Evolutionary conservation across 2,329 filamentous ascomycete genomes (phyloP).

Genomic region (Xylaria polymorpha): DNA sequence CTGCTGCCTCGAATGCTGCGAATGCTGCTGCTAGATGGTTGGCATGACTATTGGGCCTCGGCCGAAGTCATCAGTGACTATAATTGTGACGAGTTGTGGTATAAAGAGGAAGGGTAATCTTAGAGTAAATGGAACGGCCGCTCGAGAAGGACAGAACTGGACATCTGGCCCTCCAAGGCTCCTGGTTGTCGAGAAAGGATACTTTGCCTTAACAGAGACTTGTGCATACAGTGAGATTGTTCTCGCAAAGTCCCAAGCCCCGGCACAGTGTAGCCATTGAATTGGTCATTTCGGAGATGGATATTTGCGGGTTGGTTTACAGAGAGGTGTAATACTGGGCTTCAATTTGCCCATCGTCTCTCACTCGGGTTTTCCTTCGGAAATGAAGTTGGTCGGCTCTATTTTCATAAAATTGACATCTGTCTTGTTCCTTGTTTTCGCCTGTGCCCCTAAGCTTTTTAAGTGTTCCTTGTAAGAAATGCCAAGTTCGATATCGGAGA

Average conservation of each 20-base stretch:
- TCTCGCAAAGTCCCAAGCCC: constrained; percentile 4
- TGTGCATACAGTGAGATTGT: constrained; percentile 1
- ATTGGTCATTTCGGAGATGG: constrained; percentile 21
- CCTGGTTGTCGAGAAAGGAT: constrained; percentile 7
- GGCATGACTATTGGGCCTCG: neutral
- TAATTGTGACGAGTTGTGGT: neutral
- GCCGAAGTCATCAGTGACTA: neutral
- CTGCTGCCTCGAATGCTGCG: constrained; percentile 60
- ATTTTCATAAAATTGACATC: constrained; percentile 23
- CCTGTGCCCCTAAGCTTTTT: neutral
- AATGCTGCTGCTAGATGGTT: constrained; percentile 53
- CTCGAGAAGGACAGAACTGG: constrained; percentile 2
- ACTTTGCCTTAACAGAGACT: neutral
- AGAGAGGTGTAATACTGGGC: constrained; percentile 20
- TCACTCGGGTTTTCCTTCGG: constrained; percentile 21
- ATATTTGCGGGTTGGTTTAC: constrained; percentile 29
- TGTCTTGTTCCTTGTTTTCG: constrained; percentile 10
- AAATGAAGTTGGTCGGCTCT: constrained; percentile 14
- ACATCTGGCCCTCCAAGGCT: neutral
- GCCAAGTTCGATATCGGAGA: neutral
- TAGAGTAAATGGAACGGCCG: neutral
- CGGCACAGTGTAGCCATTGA: neutral
- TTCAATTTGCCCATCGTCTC: constrained; percentile 26
- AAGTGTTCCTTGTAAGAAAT: neutral
- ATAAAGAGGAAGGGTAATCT: constrained; percentile 1